phyloP scores from a whole-genome alignment of 1,139 yeast species.

The Meyerozyma athensensis region DNA sequence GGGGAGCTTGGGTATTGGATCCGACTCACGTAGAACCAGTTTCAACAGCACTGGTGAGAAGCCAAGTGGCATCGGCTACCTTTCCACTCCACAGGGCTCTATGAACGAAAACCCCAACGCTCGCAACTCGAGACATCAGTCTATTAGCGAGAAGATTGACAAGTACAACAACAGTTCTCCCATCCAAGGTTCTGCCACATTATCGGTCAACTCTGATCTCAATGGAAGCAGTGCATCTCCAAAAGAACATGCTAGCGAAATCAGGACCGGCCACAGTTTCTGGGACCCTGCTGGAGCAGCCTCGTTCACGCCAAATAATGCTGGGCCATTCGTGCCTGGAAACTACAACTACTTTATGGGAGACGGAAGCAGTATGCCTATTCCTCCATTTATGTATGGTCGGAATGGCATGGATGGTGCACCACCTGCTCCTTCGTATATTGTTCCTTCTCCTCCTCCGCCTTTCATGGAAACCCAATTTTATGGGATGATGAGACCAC shows the following conservation, averaged over 20 bases:
- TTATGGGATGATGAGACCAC: constrained; percentile 24
- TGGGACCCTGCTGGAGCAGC: constrained; percentile 68
- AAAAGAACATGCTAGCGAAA: constrained; percentile 8
- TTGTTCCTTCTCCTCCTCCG: constrained; percentile 22
- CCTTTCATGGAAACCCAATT: constrained; percentile 38
- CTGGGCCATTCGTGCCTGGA: constrained; percentile 8
- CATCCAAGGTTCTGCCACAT: constrained; percentile 40
- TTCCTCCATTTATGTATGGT: constrained; percentile 7
- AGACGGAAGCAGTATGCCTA: constrained; percentile 15
- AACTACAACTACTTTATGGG: constrained; percentile 26
- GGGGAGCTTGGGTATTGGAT: constrained; percentile 24
- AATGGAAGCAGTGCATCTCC: constrained; percentile 8
- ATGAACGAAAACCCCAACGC: constrained; percentile 48
- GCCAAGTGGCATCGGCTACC: constrained; percentile 10
- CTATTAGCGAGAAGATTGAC: constrained; percentile 63
- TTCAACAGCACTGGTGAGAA: constrained; percentile 25
- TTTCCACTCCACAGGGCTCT: constrained; percentile 42
- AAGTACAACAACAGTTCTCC: constrained; percentile 51
- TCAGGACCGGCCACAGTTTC: constrained; percentile 33
- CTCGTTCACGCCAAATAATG: constrained; percentile 37
- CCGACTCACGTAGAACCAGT: constrained; percentile 45
- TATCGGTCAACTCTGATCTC: constrained; percentile 30
- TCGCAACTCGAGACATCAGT: constrained; percentile 47
- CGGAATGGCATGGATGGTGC: constrained; percentile 5
- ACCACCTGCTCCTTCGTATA: constrained; percentile 7